phyloP scores from a whole-genome alignment of 495 filamentous ascomycete genomes.

The Letharia lupina region DNA sequence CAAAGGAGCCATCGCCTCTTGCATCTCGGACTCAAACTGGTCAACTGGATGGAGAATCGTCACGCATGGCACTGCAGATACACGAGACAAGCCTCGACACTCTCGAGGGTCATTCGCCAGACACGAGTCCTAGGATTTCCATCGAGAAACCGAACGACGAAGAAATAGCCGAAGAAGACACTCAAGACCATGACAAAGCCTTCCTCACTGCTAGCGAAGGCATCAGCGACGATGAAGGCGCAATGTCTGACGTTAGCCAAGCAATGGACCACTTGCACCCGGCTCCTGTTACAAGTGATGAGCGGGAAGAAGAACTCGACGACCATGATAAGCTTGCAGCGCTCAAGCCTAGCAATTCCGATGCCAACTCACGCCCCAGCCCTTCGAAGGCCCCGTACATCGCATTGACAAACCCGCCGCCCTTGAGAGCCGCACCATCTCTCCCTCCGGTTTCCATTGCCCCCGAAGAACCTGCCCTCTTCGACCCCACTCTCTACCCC shows the following conservation, averaged over 20 bases:
- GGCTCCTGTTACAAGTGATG: slow-evolving; percentile 6
- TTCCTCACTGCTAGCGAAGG: not conserved
- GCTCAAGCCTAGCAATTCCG: not conserved
- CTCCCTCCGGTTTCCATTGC: slow-evolving; percentile 32
- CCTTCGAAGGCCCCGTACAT: not conserved
- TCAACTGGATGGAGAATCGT: not conserved
- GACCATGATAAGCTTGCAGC: not conserved
- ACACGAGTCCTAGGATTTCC: not conserved
- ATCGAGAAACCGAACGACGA: not conserved
- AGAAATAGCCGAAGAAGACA: not conserved
- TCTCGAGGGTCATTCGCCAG: not conserved
- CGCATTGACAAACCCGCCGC: not conserved
- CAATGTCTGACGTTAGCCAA: slow-evolving; percentile 2
- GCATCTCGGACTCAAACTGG: slow-evolving; percentile 11
- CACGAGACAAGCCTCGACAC: not conserved
- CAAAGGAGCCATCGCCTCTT: slow-evolving; percentile 26
- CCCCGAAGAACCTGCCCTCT: slow-evolving; percentile 36
- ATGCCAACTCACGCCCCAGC: not conserved
- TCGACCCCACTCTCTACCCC: slow-evolving; percentile 43
- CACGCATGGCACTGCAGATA: slow-evolving; percentile 5
- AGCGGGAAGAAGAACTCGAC: not conserved
- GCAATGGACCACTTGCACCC: slow-evolving; percentile 11
- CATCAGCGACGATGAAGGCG: not conserved
- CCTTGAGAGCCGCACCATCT: not conserved
- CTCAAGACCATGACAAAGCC: not conserved